These are phyloP conservation scores for Beauveria australis DNA, from an alignment of 2,329 filamentous ascomycete genomes.

Conservation along the genomic window DNA sequence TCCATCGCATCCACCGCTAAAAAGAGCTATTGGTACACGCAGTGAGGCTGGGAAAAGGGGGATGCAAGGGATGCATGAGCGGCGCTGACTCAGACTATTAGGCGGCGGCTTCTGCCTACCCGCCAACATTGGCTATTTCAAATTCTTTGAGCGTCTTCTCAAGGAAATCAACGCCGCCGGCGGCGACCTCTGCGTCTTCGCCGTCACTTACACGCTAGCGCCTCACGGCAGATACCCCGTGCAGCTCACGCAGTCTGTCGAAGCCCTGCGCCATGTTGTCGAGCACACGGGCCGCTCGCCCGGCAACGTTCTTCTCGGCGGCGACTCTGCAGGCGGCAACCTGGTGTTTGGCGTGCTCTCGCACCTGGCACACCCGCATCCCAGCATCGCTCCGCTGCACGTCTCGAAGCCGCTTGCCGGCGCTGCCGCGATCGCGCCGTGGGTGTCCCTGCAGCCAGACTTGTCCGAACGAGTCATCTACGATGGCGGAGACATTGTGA, in stretches of 20 bases:
- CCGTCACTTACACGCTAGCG: slow-evolving; percentile 15
- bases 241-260: slow-evolving; percentile 16
- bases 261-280: slow-evolving; percentile 15
- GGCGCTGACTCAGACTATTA: background rate
- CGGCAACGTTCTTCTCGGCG: slow-evolving; percentile 14
- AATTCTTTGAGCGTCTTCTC: slow-evolving; percentile 14
- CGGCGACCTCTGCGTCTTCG: slow-evolving; percentile 16
- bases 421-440: slow-evolving; percentile 14
- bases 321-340: slow-evolving; percentile 18
- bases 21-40: background rate
- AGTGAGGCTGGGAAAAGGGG: background rate
- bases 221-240: slow-evolving; percentile 16
- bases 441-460: slow-evolving; percentile 15
- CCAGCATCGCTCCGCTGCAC: slow-evolving; percentile 14
- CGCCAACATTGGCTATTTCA: slow-evolving; percentile 16
- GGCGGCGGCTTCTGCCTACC: slow-evolving; percentile 18
- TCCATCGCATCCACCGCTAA: background rate
- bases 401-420: slow-evolving; percentile 14
- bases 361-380: slow-evolving; percentile 16
- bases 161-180: slow-evolving; percentile 9
- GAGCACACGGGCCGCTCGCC: slow-evolving; percentile 11
- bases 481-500: slow-evolving; percentile 15
- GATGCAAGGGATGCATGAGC: background rate
- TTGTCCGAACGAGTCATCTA: slow-evolving; percentile 11
- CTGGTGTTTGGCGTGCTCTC: slow-evolving; percentile 17